A percentile compares a stretch with the other conserved stretches of the same genome.
Evolutionary conservation across 495 filamentous ascomycete genomes (phyloP).

Genomic region (Massariosphaeria phaeospora): DNA sequence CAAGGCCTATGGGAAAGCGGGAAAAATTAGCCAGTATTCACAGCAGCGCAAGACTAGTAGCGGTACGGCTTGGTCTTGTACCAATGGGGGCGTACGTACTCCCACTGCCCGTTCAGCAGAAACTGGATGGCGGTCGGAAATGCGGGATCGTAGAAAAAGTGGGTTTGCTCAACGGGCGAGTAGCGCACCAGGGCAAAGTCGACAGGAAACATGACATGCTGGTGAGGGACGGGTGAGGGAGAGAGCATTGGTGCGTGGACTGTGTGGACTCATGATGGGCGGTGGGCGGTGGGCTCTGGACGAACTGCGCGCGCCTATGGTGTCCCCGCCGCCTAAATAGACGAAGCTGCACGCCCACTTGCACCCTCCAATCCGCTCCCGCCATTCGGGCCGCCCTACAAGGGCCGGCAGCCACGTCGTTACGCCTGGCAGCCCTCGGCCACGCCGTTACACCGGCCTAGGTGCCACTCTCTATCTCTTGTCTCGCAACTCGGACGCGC

Average conservation of each 20-base stretch:
- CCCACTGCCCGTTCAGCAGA: constrained; percentile 19
- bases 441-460: no score
- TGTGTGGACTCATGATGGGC: background rate
- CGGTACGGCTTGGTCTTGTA: no score
- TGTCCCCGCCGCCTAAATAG: constrained; percentile 5
- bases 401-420: background rate
- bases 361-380: background rate
- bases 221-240: background rate
- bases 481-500: no score
- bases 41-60: background rate
- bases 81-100: no score
- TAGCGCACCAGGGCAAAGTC: constrained; percentile 16
- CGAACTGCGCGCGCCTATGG: background rate
- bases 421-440: no score
- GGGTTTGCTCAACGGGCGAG: constrained; percentile 18
- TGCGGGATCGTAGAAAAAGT: constrained; percentile 23
- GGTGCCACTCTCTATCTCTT: no score
- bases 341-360: background rate
- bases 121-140: constrained; percentile 21
- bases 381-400: constrained; percentile 6
- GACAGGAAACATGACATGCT: constrained; percentile 24
- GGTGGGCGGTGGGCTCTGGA: background rate
- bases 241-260: constrained; percentile 1
- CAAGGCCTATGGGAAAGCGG: background rate
- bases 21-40: background rate